Conservation (phyloP, 306 rosid genomes). For the Pyrus communis region DNA sequence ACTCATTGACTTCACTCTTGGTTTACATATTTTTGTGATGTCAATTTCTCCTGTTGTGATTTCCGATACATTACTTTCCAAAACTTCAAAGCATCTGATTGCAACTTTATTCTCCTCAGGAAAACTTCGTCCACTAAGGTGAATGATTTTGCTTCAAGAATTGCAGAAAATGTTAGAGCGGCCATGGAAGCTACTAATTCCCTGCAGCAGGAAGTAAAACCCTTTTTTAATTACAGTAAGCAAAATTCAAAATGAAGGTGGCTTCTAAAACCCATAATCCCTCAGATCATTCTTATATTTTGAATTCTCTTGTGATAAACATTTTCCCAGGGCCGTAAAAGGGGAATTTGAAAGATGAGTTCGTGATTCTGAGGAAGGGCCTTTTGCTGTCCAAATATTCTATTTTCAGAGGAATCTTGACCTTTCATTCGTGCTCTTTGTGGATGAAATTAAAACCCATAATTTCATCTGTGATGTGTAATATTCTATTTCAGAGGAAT, state of each 20-base stretch:
- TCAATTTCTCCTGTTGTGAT: background rate
- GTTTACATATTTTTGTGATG: background rate
- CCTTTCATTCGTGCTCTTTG: slow-evolving; percentile 87
- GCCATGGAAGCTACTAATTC: slow-evolving; percentile 84
- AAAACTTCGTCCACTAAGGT: slow-evolving; percentile 94
- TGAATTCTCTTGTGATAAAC: slow-evolving; percentile 30
- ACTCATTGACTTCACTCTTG: background rate
- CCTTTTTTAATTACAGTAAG: slow-evolving; percentile 72
- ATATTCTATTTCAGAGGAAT: background rate
- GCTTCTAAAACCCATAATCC: slow-evolving; percentile 41
- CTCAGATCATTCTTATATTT: slow-evolving; percentile 29
- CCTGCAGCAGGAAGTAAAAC: slow-evolving; percentile 50
- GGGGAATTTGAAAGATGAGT: too few species aligned
- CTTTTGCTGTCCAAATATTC: slow-evolving; percentile 64
- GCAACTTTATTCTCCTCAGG: slow-evolving; percentile 44
- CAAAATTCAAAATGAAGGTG: slow-evolving; percentile 78
- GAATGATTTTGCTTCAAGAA: slow-evolving; percentile 85
- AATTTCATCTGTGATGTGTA: background rate
- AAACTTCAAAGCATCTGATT: slow-evolving; percentile 14
- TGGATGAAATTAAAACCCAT: slow-evolving; percentile 19
- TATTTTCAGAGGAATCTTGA: too few species aligned
- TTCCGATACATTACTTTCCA: background rate
- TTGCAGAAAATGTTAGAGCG: slow-evolving; percentile 76
- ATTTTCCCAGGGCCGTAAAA: slow-evolving; percentile 34
- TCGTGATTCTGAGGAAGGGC: slow-evolving; percentile 60